A percentile compares a stretch with the other conserved stretches of the same genome.
Evolutionary conservation across 23 red algal species (phyloP).

Genomic region (Gracilaria gracilis): DNA sequence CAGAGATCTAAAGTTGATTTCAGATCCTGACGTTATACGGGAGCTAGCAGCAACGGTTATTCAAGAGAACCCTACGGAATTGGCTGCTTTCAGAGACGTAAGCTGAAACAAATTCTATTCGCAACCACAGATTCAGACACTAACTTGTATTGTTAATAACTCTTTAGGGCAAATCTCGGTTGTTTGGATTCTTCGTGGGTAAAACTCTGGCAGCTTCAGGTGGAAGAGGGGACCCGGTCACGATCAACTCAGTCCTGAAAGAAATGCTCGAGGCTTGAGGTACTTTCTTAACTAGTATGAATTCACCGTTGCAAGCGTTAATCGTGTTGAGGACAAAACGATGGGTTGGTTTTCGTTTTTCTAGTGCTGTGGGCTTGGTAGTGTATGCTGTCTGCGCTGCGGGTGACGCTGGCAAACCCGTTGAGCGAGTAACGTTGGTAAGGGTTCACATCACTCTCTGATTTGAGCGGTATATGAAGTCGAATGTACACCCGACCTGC

Average conservation of each 20-base stretch:
- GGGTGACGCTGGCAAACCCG: too few species aligned
- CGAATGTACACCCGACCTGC: too few species aligned
- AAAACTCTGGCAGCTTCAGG: constrained; percentile 73
- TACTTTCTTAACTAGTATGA: too few species aligned
- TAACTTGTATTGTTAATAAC: neutral
- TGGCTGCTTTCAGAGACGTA: constrained; percentile 79
- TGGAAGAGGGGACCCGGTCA: constrained; percentile 71
- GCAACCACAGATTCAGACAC: neutral
- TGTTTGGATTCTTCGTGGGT: constrained; percentile 95
- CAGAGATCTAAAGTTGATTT: constrained; percentile 82
- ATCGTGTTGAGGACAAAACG: too few species aligned
- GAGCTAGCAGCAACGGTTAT: constrained; percentile 61
- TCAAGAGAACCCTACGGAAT: constrained; percentile 76
- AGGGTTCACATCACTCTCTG: too few species aligned
- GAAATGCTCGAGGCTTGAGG: constrained; percentile 79
- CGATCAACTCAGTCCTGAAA: constrained; percentile 76
- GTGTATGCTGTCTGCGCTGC: too few species aligned
- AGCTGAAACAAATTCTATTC: neutral
- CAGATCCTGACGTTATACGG: constrained; percentile 61
- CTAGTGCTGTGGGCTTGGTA: too few species aligned
- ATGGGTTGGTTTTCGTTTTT: too few species aligned
- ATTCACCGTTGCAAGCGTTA: too few species aligned
- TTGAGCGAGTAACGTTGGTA: too few species aligned
- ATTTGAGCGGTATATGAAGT: too few species aligned
- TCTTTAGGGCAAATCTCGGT: constrained; percentile 75